Evolutionary conservation across 2,329 filamentous ascomycete species (phyloP).

Genomic region (Trichoderma guizhouense): DNA sequence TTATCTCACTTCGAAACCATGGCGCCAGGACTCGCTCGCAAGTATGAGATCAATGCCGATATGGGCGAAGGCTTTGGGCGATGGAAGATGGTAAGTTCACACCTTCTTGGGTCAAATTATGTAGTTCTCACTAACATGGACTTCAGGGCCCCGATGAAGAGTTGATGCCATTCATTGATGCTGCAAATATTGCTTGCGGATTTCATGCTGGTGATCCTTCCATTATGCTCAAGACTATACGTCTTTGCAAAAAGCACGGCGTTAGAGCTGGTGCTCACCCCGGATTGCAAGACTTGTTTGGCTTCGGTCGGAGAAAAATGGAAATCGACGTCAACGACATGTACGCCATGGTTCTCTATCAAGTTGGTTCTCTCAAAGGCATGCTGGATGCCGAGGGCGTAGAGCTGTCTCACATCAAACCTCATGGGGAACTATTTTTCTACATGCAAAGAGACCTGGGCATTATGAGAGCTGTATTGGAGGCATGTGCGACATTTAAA

Average conservation of each 20-base stretch:
- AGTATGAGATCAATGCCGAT: background rate
- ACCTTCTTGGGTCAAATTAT: background rate
- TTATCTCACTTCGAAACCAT: background rate
- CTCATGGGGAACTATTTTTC: background rate
- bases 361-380: background rate
- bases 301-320: background rate
- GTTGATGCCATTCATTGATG: background rate
- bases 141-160: background rate
- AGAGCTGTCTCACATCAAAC: background rate
- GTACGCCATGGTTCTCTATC: background rate
- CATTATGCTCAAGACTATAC: background rate
- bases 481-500: background rate
- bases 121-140: background rate
- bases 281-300: background rate
- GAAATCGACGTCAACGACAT: background rate
- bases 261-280: background rate
- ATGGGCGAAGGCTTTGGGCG: background rate
- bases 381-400: background rate
- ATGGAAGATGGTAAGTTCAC: background rate
- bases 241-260: background rate
- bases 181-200: background rate
- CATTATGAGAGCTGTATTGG: background rate
- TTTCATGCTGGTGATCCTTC: background rate
- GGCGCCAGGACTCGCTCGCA: background rate
- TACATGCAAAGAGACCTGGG: background rate